A percentile compares a stretch with the other conserved stretches of the same genome.
Conservation (phyloP, 176 grass and related monocot genomes). For the Saccharum spontaneum region DNA sequence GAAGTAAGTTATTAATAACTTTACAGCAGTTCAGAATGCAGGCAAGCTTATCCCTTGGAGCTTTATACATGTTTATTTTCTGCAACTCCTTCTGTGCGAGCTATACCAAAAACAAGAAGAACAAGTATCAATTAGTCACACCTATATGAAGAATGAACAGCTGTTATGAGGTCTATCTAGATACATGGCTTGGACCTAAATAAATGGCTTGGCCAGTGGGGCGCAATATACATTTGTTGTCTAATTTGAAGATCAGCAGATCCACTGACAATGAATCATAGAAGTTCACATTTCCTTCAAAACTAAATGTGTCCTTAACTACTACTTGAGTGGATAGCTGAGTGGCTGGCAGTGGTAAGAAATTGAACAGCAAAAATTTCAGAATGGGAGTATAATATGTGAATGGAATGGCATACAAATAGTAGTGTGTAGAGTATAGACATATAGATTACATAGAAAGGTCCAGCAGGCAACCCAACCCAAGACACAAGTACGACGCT, state of each 20-base stretch:
- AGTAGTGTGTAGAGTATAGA: neutral
- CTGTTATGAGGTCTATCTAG: neutral
- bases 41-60: slow-evolving; percentile 92
- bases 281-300: neutral
- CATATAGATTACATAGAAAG: neutral
- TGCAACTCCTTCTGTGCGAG: slow-evolving; percentile 96
- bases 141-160: neutral
- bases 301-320: neutral
- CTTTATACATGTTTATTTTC: slow-evolving; percentile 97
- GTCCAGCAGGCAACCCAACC: neutral
- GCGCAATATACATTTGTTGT: neutral
- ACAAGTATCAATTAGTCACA: slow-evolving; percentile 16
- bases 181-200: neutral
- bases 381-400: neutral
- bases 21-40: slow-evolving; percentile 97
- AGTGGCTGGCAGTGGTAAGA: neutral
- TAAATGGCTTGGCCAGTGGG: neutral
- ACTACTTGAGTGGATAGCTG: neutral
- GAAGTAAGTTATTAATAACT: slow-evolving; percentile 90
- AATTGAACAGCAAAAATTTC: slow-evolving; percentile 1
- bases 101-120: slow-evolving; percentile 50
- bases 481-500: neutral
- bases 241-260: neutral
- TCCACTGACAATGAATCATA: neutral
- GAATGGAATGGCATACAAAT: neutral